Base-by-base conservation (phyloP, 768 basidiomycete species). In the Russula griseocarnosa region DNA sequence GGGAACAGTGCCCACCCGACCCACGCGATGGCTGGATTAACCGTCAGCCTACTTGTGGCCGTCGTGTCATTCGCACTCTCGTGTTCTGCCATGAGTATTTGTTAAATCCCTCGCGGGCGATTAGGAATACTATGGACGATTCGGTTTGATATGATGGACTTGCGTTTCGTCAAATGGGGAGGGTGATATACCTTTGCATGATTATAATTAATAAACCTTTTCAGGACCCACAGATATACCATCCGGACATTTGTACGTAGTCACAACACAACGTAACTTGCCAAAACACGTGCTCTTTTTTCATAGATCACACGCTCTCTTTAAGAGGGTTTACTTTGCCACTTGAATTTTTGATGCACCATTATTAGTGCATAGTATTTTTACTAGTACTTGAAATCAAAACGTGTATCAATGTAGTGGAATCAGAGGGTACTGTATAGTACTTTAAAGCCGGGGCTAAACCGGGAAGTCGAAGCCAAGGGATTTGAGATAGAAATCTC, bases 401-500 rank as follows among this genome's bases (percentile, higher is more conserved):
- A 44, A n/a, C 13, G 42, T 44, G 9, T 18, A 42, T 18, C 10
- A 44, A 44, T 44, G 20, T 46, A 22, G 44, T n/a, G 44, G n/a
- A 11, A 46, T 46, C 44, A 5, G 7, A 20, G 42, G 20, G 34
- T 34, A 2, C 3, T 34, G 9, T 20, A 44, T 44, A 9, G 42
- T 44, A 8, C 20, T 8, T 51, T 28, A 16, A 30, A 26, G 24
- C 28, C 5, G 8, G 30, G 47, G 63, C 63, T 13, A n/a, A n/a
- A n/a, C n/a, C n/a, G 65, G 40, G 70, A 67, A 59, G 67, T 71
- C 22, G 69, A 71, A 40, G 73, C 73, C 34, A 70, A 72, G 38
- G 70, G 70, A 30, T 70, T 73, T 53, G 73, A 74, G 42, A 76
- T 76, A 20, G 71, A 73, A 49, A 67, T 66, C 47, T 68, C 72